Evolutionary conservation across 768 basidiomycete species (phyloP), one percentile per base, ranked within the genome.

Genomic region (Cubamyces sp.): DNA sequence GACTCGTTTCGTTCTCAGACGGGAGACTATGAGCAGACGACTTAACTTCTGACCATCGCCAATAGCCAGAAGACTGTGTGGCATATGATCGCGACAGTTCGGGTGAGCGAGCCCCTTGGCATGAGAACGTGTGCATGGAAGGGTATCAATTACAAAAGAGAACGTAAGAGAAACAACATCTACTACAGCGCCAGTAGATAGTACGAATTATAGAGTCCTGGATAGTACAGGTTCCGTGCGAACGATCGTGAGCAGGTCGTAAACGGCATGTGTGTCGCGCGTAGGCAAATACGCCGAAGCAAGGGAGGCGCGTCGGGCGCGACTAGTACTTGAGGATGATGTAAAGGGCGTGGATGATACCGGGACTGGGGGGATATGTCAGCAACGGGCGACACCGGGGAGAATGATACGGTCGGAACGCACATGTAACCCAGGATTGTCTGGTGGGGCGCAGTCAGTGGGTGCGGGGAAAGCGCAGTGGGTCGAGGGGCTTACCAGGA

Each of bases 341-440:
- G 76, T 91, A 93, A 14, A 93, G 71, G 16, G 91, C 91, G 69
- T 93, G 90, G 62, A 91, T 84, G 73, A 92, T 83, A 67, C 91
- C 91, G 28, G 91, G 91, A 68, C 87, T 90, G 70, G 5, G 60
- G 37, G 60, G 45, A 59, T 71, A 52, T 68, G 57, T 69, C 57
- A 70, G 66, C 48, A 34, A 21, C 3, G 48, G n/a, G 65, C 61
- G 25, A 23, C 6, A 23, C 3, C 7, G 26, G 15, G 42, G 11
- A 51, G 39, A 3, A 18, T 18, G 11, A 19, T 12, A 26, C 19
- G 34, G 2, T 25, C 50, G 48, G 42, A 28, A 65, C 89, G 72
- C 74, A 91, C 87, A 92, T 81, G 76, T 87, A 92, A 66, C 91
- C 92, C 52, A 93, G 78, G 45, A 87, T 76, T n/a, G 90, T 91